Evolutionary conservation across 176 grass and related monocot species (phyloP).

Genomic region (Thalia dealbata): DNA sequence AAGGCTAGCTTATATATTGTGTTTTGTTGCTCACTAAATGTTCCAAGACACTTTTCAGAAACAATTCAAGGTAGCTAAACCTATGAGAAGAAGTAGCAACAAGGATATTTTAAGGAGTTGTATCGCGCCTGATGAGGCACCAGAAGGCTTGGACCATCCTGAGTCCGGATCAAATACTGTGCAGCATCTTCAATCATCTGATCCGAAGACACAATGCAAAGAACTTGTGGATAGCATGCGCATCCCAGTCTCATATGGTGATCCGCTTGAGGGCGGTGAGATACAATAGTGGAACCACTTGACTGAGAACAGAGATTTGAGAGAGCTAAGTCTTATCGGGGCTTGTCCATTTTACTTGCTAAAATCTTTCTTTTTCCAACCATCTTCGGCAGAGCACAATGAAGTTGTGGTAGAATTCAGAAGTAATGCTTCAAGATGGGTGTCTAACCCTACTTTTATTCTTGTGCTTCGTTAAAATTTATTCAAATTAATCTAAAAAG

Average conservation of each 20-base stretch:
- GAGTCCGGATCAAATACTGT: slow-evolving; percentile 29
- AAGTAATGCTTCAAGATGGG: too few species aligned
- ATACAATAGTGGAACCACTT: slow-evolving; percentile 35
- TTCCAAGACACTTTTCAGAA: slow-evolving; percentile 50
- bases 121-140: slow-evolving; percentile 33
- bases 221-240: slow-evolving; percentile 61
- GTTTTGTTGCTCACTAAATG: not conserved
- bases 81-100: slow-evolving; percentile 29
- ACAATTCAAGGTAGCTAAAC: slow-evolving; percentile 47
- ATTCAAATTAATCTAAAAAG: too few species aligned
- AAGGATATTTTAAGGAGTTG: slow-evolving; percentile 25
- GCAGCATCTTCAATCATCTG: slow-evolving; percentile 8
- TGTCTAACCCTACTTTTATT: too few species aligned
- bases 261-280: slow-evolving; percentile 90
- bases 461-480: too few species aligned
- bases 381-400: too few species aligned
- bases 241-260: slow-evolving; percentile 68
- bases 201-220: slow-evolving; percentile 34
- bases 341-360: too few species aligned
- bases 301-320: not conserved
- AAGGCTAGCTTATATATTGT: not conserved
- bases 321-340: too few species aligned
- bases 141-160: slow-evolving; percentile 32
- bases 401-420: too few species aligned
- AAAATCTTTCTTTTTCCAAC: too few species aligned